These are phyloP conservation scores for Ogataea ganodermae DNA, from an alignment of 805 yeast genomes.

Conservation along the genomic window DNA sequence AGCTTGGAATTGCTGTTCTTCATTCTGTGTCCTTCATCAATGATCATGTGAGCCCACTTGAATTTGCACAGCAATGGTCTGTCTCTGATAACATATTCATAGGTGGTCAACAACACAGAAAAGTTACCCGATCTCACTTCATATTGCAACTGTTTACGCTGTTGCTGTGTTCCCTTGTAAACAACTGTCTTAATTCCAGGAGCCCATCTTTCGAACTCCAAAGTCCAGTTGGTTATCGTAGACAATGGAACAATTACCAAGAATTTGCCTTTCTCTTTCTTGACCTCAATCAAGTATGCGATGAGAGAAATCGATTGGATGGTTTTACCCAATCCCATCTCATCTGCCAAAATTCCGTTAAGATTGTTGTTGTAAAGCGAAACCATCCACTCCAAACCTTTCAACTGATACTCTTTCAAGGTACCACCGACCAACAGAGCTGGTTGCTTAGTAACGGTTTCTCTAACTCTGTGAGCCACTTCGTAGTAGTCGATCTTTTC, in stretches of 20 bases:
- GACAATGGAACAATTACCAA: slow-evolving; percentile 82
- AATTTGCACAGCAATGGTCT: slow-evolving; percentile 67
- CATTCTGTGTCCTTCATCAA: slow-evolving; percentile 91
- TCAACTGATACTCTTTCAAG: slow-evolving; percentile 72
- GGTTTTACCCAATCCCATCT: slow-evolving; percentile 69
- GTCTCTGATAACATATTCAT: slow-evolving; percentile 79
- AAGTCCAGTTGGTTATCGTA: slow-evolving; percentile 81
- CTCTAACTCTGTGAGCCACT: slow-evolving; percentile 77
- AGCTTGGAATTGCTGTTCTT: slow-evolving; percentile 76
- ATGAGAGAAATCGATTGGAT: slow-evolving; percentile 78
- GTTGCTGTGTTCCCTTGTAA: slow-evolving; percentile 76
- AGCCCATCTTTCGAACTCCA: slow-evolving; percentile 88
- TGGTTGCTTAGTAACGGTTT: slow-evolving; percentile 68
- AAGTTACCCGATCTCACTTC: slow-evolving; percentile 70
- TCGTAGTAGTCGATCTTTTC: slow-evolving; percentile 78
- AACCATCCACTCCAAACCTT: slow-evolving; percentile 70
- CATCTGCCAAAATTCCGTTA: slow-evolving; percentile 67
- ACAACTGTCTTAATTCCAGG: slow-evolving; percentile 71
- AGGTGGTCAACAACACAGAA: slow-evolving; percentile 77
- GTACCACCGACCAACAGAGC: slow-evolving; percentile 72
- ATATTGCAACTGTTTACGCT: slow-evolving; percentile 64
- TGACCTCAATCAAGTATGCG: slow-evolving; percentile 67
- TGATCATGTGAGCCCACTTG: slow-evolving; percentile 83
- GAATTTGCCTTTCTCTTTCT: slow-evolving; percentile 67
- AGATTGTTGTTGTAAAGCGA: slow-evolving; percentile 60